A percentile compares a stretch with the other conserved stretches of the same genome.
Conservation (phyloP, 2,329 filamentous ascomycete species). For the Colletotrichum plurivorum region DNA sequence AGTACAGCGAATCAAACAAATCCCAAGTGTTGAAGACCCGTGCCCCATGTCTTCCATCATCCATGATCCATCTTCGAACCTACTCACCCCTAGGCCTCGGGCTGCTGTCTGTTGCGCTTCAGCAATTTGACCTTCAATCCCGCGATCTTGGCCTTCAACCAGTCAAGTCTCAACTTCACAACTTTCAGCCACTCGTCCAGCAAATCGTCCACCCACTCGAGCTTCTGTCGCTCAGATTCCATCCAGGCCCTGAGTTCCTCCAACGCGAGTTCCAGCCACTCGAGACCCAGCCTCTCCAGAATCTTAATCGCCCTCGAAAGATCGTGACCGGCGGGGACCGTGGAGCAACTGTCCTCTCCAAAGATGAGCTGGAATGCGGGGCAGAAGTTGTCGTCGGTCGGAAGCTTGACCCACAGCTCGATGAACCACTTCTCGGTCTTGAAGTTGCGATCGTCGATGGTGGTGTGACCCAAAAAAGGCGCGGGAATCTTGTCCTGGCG, state of each 20-base stretch:
- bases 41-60: neutral
- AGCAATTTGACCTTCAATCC: too few relatives aligned
- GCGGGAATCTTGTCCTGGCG: slow-evolving; percentile 45
- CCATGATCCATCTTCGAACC: neutral
- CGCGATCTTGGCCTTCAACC: too few relatives aligned
- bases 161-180: too few relatives aligned
- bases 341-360: neutral
- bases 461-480: slow-evolving; percentile 55
- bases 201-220: too few relatives aligned
- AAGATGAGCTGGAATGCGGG: slow-evolving; percentile 10
- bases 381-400: slow-evolving; percentile 9
- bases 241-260: too few relatives aligned
- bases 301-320: neutral
- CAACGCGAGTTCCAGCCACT: too few relatives aligned
- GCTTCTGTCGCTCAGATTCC: too few relatives aligned
- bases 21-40: slow-evolving; percentile 1
- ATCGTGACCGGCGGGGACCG: slow-evolving; percentile 1
- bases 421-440: slow-evolving; percentile 17
- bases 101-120: too few relatives aligned
- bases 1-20: slow-evolving; percentile 33
- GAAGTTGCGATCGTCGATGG: slow-evolving; percentile 56
- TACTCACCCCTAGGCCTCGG: neutral
- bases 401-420: slow-evolving; percentile 15
- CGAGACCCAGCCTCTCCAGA: slow-evolving; percentile 1
- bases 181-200: too few relatives aligned